Conservation (phyloP, 148 eudicot species). For the Rhododendron ferrugineum region DNA sequence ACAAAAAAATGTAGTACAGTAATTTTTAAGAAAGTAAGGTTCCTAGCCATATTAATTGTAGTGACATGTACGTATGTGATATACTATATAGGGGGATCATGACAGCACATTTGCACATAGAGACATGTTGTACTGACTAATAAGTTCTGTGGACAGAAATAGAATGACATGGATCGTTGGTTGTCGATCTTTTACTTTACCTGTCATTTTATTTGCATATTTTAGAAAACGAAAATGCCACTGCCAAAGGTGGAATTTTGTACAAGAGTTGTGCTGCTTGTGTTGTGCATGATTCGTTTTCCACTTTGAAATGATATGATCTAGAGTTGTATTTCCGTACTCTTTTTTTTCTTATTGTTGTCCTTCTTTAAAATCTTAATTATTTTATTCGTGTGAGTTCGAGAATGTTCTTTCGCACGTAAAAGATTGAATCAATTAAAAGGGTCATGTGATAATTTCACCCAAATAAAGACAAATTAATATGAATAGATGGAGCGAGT, state of each 20-base stretch:
- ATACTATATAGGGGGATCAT: not conserved
- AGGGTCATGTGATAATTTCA: too few relatives aligned
- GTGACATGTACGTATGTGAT: not conserved
- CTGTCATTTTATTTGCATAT: not conserved
- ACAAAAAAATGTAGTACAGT: too few relatives aligned
- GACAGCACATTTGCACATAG: not conserved
- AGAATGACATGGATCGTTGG: not conserved
- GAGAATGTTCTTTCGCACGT: too few relatives aligned
- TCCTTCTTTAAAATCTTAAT: too few relatives aligned
- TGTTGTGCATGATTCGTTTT: not conserved
- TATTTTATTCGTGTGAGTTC: not conserved
- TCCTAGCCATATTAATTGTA: not conserved
- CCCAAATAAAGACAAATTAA: not conserved
- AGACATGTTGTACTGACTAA: not conserved
- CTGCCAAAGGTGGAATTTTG: not conserved
- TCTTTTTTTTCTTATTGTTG: too few relatives aligned
- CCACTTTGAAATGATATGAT: not conserved
- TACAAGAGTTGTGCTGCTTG: not conserved
- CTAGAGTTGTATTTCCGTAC: not conserved
- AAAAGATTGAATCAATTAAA: too few relatives aligned
- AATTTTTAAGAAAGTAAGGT: too few relatives aligned
- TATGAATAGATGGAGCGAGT: too few relatives aligned
- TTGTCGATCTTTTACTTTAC: not conserved
- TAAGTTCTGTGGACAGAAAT: not conserved
- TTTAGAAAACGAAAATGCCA: not conserved